A percentile compares a stretch with the other conserved stretches of the same genome.
Conservation (phyloP, 1,284 basidiomycete species). For the Cystobasidiaceae sp. region DNA sequence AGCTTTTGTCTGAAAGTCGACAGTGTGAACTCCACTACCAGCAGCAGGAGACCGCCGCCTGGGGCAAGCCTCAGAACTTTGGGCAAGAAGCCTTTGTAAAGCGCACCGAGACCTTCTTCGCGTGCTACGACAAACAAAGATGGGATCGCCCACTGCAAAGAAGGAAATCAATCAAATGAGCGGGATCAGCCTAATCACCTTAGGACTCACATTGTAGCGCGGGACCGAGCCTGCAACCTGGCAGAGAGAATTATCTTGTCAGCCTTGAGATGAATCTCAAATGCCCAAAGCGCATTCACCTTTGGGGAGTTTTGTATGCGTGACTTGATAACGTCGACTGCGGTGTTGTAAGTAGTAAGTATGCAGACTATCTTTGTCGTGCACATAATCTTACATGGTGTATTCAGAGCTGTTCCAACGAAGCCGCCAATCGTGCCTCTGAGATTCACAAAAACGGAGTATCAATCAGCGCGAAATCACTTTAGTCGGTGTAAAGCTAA, state of each 20-base stretch:
- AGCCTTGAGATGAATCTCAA: no score
- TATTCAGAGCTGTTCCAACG: conserved; percentile 61
- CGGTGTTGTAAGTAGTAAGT: no score
- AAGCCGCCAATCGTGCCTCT: conserved; percentile 79
- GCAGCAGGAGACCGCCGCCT: conserved; percentile 85
- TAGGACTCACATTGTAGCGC: conserved; percentile 64
- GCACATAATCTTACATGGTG: conserved; percentile 48
- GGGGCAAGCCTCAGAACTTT: conserved; percentile 83
- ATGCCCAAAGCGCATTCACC: conserved; percentile 25
- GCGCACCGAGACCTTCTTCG: conserved; percentile 80
- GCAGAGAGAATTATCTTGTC: background rate
- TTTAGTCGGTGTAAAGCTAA: background rate
- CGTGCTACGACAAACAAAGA: conserved; percentile 68
- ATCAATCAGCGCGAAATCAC: background rate
- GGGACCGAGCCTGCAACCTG: conserved; percentile 61
- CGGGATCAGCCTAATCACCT: background rate
- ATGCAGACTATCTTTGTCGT: background rate
- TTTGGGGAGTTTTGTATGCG: conserved; percentile 76
- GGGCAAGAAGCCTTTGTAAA: conserved; percentile 91
- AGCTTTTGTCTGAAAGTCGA: conserved; percentile 63
- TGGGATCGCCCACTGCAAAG: conserved; percentile 65
- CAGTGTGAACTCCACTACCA: conserved; percentile 81
- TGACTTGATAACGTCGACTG: conserved; percentile 83
- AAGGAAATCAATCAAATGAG: background rate
- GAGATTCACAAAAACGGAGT: background rate